These are phyloP conservation scores for Fraxinus greggii DNA, from an alignment of 305 asterid species.

Conservation along the genomic window DNA sequence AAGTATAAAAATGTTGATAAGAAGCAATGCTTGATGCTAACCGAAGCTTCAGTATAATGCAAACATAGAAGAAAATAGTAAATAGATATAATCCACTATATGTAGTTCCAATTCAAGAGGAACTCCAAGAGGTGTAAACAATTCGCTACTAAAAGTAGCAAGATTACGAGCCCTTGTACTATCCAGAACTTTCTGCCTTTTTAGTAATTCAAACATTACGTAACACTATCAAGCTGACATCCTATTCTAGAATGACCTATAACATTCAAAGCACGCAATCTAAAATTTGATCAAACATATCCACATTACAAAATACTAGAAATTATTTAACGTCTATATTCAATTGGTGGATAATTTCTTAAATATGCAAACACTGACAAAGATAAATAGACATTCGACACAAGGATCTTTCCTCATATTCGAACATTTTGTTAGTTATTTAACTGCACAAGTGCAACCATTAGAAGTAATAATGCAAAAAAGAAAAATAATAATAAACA, in stretches of 20 bases:
- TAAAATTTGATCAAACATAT: neutral
- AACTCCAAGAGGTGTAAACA: constrained; percentile 9
- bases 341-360: neutral
- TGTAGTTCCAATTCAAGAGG: constrained; percentile 1
- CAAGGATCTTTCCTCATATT: neutral
- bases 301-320: neutral
- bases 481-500: neutral
- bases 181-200: constrained; percentile 5
- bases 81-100: neutral
- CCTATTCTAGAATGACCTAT: neutral
- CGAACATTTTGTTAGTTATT: neutral
- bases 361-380: neutral
- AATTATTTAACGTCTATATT: neutral
- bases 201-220: neutral
- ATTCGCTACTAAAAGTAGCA: neutral
- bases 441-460: neutral
- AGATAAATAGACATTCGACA: neutral
- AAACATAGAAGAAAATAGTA: neutral
- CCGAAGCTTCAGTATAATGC: neutral
- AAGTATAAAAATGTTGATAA: constrained; percentile 27
- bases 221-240: neutral
- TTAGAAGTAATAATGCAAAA: constrained; percentile 11
- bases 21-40: constrained; percentile 16
- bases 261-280: neutral
- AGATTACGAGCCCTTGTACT: constrained; percentile 9